These are phyloP conservation scores for Aspergillus sp. DNA, from an alignment of 2,329 filamentous ascomycete genomes.

Conservation along the genomic window DNA sequence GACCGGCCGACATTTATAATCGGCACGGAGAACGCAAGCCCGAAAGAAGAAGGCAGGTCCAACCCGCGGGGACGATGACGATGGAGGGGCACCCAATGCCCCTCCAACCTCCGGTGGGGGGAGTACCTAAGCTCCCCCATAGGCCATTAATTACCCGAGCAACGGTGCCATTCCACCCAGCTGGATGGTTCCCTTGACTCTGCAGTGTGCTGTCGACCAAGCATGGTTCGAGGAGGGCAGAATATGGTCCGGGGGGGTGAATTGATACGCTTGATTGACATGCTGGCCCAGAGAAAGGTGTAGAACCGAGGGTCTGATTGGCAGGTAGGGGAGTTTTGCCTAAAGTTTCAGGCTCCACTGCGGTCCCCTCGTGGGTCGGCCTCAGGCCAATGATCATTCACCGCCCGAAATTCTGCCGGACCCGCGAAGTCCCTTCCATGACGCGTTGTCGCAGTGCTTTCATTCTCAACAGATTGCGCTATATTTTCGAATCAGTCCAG, in stretches of 20 bases:
- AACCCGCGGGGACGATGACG: conserved; percentile 22
- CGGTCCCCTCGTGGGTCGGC: neutral
- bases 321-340: conserved; percentile 5
- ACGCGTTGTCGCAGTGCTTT: neutral
- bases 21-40: conserved; percentile 2
- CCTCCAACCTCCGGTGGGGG: conserved; percentile 9
- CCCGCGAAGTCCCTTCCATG: neutral
- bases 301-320: neutral
- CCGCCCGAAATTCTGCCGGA: conserved; percentile 8
- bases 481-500: no score
- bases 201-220: neutral
- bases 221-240: neutral
- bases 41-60: conserved; percentile 20
- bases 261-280: neutral
- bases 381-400: neutral
- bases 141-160: conserved; percentile 3
- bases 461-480: no score
- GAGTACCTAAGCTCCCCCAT: neutral
- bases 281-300: neutral
- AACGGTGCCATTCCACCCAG: neutral
- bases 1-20: neutral
- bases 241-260: no score
- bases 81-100: conserved; percentile 16
- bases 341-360: conserved; percentile 3
- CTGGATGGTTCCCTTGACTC: no score